phyloP scores from a whole-genome alignment of 495 filamentous ascomycete species.

The Xylona heveae region DNA sequence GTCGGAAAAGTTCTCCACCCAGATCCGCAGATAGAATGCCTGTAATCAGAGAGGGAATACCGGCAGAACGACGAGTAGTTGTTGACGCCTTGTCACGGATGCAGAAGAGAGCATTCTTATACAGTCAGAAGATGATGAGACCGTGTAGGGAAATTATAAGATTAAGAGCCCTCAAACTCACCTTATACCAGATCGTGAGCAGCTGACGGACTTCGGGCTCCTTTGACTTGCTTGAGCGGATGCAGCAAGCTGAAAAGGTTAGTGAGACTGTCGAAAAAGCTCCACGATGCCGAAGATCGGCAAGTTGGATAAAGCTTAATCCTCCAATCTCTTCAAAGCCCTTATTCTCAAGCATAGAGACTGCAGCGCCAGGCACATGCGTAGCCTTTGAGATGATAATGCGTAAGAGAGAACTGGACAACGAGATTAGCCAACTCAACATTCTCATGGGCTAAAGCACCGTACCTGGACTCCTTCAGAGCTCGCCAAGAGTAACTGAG shows the following conservation, averaged over 20 bases:
- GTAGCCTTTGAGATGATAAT: slow-evolving; percentile 24
- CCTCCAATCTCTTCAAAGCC: slow-evolving; percentile 38
- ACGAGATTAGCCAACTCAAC: slow-evolving; percentile 7
- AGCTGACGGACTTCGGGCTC: slow-evolving; percentile 21
- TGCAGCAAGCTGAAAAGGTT: slow-evolving; percentile 64
- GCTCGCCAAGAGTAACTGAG: slow-evolving; percentile 88
- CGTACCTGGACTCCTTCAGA: slow-evolving; percentile 72
- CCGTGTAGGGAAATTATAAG: slow-evolving; percentile 1
- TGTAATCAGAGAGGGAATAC: slow-evolving; percentile 65
- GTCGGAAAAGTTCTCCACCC: slow-evolving; percentile 22
- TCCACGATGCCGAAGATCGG: slow-evolving; percentile 69
- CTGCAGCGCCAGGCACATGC: slow-evolving; percentile 3
- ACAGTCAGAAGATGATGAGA: slow-evolving; percentile 4
- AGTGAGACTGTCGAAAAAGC: slow-evolving; percentile 86
- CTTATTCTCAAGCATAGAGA: slow-evolving; percentile 15
- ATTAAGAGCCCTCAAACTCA: slow-evolving; percentile 15
- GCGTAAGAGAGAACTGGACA: slow-evolving; percentile 32
- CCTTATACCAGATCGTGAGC: slow-evolving; percentile 47
- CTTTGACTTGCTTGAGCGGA: slow-evolving; percentile 28
- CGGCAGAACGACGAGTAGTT: slow-evolving; percentile 76
- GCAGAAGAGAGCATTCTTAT: slow-evolving; percentile 33
- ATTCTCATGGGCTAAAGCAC: neutral
- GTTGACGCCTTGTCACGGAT: slow-evolving; percentile 53
- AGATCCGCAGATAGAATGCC: slow-evolving; percentile 43
- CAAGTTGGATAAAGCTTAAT: slow-evolving; percentile 59